Evolutionary conservation across 768 basidiomycete genomes (phyloP), one percentile per base, ranked within the genome.

Genomic region (Mycena leptocephala): DNA sequence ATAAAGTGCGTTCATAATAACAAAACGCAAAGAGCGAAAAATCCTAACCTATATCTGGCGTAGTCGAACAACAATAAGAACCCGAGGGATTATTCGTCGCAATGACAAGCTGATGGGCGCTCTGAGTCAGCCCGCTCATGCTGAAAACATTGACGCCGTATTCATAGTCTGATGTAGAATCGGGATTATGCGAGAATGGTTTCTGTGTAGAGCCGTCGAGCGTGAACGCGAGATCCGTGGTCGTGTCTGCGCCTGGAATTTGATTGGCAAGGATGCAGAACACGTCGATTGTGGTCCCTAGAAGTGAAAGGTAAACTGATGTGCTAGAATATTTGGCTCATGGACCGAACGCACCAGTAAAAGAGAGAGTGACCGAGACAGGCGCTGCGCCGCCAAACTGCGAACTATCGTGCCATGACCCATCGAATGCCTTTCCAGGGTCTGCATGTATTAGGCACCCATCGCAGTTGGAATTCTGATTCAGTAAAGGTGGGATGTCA

Each of bases 351-450:
- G 55, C 61, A 77, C 76, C 76, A 16, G 61, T 70, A 37, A 77
- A 77, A 13, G 72, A 70, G 43, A 77, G 63, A 53, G 66, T 77
- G 14, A 77, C 62, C n/a, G 66, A 68, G 14, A 37, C 67, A 10
- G 61, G 24, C 4, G 53, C 5, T 9, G n/a, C 43, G 5, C 59
- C 76, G 22, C 18, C 10, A 6, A 74, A 30, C 22, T 77, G 76
- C 5, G 76, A 69, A 22, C 59, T 70, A 62, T 77, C 72, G 55
- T 77, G 76, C 76, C 76, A 77, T 4, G 76, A 51, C 9, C 55
- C 39, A n/a, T 43, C 72, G 66, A 59, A 58, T 2, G 72, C 68
- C 1, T 10, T 3, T 2, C 20, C 18, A 13, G 76, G 61, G 37
- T 77, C 72, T 2, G 76, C 51, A 41, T 70, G 72, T 24, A 70